Conservation (phyloP, 192 early-diverging fungal species). For the Entophlyctis helioformis region DNA sequence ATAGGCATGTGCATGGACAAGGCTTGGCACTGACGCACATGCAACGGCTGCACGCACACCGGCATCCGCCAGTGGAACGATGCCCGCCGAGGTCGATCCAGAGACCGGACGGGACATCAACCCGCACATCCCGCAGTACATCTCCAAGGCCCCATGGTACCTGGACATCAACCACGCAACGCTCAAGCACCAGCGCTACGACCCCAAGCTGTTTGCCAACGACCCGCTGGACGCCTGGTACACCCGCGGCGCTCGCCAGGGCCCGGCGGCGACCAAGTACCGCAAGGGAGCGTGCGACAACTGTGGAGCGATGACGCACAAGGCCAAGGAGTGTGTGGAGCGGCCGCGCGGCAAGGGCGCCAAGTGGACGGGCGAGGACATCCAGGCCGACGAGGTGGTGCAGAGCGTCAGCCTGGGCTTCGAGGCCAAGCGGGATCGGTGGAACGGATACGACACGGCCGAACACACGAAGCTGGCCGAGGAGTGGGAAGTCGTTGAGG, state of each 20-base stretch:
- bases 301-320: conserved; percentile 94
- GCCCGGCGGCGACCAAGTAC: conserved; percentile 79
- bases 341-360: conserved; percentile 83
- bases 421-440: conserved; percentile 94
- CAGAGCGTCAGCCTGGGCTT: conserved; percentile 64
- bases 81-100: conserved; percentile 34
- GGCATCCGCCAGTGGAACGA: conserved; percentile 18
- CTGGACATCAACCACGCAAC: conserved; percentile 47
- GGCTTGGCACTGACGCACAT: too few species aligned
- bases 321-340: conserved; percentile 88
- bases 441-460: conserved; percentile 93
- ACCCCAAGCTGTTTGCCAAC: conserved; percentile 10
- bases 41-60: background rate
- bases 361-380: conserved; percentile 70
- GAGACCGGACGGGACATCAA: conserved; percentile 86
- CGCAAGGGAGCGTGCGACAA: conserved; percentile 95
- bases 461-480: conserved; percentile 70
- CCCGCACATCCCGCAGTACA: conserved; percentile 96
- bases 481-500: conserved; percentile 89
- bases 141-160: conserved; percentile 87
- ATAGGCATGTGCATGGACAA: too few species aligned
- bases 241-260: conserved; percentile 53
- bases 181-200: conserved; percentile 74
- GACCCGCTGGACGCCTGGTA: conserved; percentile 60
- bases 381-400: conserved; percentile 76